Evolutionary conservation across 2,329 filamentous ascomycete genomes (phyloP).

Genomic region (Pseudocercospora vitis): DNA sequence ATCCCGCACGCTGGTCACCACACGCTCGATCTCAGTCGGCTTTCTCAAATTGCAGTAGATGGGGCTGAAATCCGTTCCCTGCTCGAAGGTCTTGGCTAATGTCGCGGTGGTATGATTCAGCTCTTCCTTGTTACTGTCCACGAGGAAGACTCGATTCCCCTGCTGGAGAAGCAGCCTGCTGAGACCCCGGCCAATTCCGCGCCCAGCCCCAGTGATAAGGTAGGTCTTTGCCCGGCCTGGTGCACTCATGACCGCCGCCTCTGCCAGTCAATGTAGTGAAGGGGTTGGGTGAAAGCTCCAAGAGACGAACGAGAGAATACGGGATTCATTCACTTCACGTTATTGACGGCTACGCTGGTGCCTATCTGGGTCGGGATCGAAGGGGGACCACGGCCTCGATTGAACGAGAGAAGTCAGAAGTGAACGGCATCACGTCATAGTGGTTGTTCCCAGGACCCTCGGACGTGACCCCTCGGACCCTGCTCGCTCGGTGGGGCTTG

Average conservation of each 20-base stretch:
- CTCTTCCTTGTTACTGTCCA: slow-evolving; percentile 43
- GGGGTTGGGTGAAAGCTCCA: too few species aligned
- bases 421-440: too few species aligned
- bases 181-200: slow-evolving; percentile 43
- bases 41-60: slow-evolving; percentile 29
- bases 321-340: too few species aligned
- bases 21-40: slow-evolving; percentile 36
- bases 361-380: too few species aligned
- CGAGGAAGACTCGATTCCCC: slow-evolving; percentile 44
- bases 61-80: slow-evolving; percentile 26
- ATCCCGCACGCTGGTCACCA: slow-evolving; percentile 32
- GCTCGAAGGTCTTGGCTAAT: slow-evolving; percentile 26
- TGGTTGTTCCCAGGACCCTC: too few species aligned
- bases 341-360: too few species aligned
- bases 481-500: too few species aligned
- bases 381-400: too few species aligned
- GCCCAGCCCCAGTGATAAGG: slow-evolving; percentile 42
- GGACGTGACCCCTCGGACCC: too few species aligned
- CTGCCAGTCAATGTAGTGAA: too few species aligned
- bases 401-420: too few species aligned
- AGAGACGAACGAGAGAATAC: too few species aligned
- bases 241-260: background rate
- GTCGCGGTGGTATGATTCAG: slow-evolving; percentile 39
- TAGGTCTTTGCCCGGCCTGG: slow-evolving; percentile 41
- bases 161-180: slow-evolving; percentile 40